Evolutionary conservation across 495 filamentous ascomycete species (phyloP).

Genomic region (Cercophora newfieldiana): DNA sequence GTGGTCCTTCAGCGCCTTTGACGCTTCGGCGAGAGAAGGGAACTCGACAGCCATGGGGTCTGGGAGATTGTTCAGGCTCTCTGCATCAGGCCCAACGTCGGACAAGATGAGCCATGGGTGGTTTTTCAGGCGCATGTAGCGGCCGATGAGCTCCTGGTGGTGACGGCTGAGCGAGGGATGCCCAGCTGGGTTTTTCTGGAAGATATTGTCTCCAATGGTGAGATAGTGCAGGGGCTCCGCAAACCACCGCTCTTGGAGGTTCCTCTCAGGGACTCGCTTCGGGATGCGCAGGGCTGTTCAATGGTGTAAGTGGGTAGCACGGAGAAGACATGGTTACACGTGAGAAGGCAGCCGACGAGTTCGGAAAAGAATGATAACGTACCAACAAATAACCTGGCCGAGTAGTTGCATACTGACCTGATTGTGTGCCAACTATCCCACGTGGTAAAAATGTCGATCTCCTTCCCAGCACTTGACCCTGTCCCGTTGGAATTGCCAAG

Average conservation of each 20-base stretch:
- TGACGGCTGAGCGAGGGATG: slow-evolving; percentile 78
- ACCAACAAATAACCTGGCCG: slow-evolving; percentile 81
- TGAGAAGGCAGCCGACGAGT: background rate
- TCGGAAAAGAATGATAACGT: slow-evolving; percentile 41
- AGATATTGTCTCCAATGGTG: slow-evolving; percentile 63
- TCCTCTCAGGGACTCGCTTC: slow-evolving; percentile 68
- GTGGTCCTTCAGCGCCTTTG: slow-evolving; percentile 37
- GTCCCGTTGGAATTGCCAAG: slow-evolving; percentile 30
- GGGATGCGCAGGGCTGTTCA: slow-evolving; percentile 73
- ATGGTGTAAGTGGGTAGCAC: background rate
- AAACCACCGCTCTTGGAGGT: slow-evolving; percentile 87
- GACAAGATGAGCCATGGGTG: slow-evolving; percentile 78
- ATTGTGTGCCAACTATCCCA: slow-evolving; percentile 97
- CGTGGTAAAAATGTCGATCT: slow-evolving; percentile 66
- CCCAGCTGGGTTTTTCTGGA: slow-evolving; percentile 75
- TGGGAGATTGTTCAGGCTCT: slow-evolving; percentile 49
- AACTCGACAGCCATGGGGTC: slow-evolving; percentile 48
- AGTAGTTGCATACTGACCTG: slow-evolving; percentile 83
- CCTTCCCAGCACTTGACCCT: slow-evolving; percentile 20
- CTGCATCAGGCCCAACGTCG: slow-evolving; percentile 68
- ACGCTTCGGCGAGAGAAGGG: slow-evolving; percentile 66
- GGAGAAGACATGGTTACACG: background rate
- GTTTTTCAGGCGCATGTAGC: slow-evolving; percentile 79
- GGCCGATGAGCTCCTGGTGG: slow-evolving; percentile 76
- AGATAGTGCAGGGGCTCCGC: slow-evolving; percentile 86